Evolutionary conservation across 768 basidiomycete species (phyloP).

Genomic region (Boletus reticulatus): DNA sequence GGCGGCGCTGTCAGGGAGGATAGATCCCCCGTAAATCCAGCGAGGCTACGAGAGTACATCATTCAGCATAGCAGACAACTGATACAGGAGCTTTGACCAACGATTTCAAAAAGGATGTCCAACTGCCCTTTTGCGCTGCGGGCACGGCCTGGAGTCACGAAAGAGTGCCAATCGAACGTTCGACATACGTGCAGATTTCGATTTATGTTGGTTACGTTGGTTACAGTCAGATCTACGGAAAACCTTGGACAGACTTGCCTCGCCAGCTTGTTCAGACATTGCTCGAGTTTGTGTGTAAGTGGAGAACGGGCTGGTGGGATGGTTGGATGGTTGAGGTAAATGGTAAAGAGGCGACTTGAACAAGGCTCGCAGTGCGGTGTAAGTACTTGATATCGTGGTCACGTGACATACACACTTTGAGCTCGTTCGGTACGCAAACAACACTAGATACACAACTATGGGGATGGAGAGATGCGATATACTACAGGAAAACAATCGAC

Average conservation of each 20-base stretch:
- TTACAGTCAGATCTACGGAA: slow-evolving; percentile 24
- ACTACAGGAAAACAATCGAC: slow-evolving; percentile 29
- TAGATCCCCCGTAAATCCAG: slow-evolving; percentile 85
- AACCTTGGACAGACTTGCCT: slow-evolving; percentile 32
- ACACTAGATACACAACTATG: slow-evolving; percentile 4
- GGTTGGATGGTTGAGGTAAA: slow-evolving; percentile 2
- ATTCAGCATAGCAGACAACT: slow-evolving; percentile 1
- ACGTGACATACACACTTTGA: slow-evolving; percentile 15
- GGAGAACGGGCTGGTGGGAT: slow-evolving; percentile 11
- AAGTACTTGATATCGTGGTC: slow-evolving; percentile 3
- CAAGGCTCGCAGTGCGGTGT: too few relatives aligned
- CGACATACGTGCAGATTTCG: slow-evolving; percentile 36
- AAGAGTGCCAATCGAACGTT: slow-evolving; percentile 20
- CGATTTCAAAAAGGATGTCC: slow-evolving; percentile 92
- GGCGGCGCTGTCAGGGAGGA: slow-evolving; percentile 83
- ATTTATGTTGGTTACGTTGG: slow-evolving; percentile 21
- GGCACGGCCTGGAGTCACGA: slow-evolving; percentile 61
- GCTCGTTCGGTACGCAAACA: too few relatives aligned
- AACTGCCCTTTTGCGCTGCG: slow-evolving; percentile 77
- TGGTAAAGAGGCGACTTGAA: slow-evolving; percentile 4
- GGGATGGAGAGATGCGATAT: slow-evolving; percentile 5
- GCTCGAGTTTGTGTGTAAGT: not conserved
- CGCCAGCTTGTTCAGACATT: slow-evolving; percentile 43
- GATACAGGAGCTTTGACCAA: slow-evolving; percentile 37
- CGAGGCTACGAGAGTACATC: slow-evolving; percentile 49